Evolutionary conservation across 768 basidiomycete genomes (phyloP).

Genomic region (Naganishia friedmannii): DNA sequence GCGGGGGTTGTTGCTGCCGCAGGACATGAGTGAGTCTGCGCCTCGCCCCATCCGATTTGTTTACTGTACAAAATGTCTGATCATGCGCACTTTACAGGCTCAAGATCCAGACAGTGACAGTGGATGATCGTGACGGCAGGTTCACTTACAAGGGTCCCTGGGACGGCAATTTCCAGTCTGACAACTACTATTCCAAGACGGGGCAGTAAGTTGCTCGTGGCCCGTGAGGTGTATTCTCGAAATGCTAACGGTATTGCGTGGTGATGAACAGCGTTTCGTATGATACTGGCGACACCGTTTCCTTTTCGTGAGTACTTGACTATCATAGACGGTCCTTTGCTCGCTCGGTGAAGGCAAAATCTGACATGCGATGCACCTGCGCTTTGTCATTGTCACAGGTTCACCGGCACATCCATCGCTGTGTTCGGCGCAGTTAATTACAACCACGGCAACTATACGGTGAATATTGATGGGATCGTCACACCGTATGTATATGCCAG

Average conservation of each 20-base stretch:
- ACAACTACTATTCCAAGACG: not conserved
- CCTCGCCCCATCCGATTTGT: no score
- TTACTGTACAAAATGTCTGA: not conserved
- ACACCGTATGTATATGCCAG: not conserved
- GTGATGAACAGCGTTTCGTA: not conserved
- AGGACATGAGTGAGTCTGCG: not conserved
- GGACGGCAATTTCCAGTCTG: not conserved
- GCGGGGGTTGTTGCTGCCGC: not conserved
- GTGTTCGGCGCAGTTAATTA: conserved; percentile 25
- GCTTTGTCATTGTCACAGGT: not conserved
- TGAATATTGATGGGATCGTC: conserved; percentile 10
- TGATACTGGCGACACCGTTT: not conserved
- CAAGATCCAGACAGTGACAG: not conserved
- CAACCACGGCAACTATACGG: conserved; percentile 28
- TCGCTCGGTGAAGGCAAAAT: not conserved
- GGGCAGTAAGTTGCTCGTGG: not conserved
- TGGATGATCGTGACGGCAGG: not conserved
- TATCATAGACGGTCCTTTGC: no score
- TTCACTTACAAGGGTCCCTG: not conserved
- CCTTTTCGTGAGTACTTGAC: not conserved
- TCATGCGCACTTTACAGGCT: not conserved
- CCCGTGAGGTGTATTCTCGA: no score
- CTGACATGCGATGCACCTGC: not conserved
- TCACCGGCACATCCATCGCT: conserved; percentile 14
- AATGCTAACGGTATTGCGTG: not conserved